Evolutionary conservation across 2,329 filamentous ascomycete genomes (phyloP), one percentile per base, ranked within the genome.

Genomic region (Aspergillus ochraceus): DNA sequence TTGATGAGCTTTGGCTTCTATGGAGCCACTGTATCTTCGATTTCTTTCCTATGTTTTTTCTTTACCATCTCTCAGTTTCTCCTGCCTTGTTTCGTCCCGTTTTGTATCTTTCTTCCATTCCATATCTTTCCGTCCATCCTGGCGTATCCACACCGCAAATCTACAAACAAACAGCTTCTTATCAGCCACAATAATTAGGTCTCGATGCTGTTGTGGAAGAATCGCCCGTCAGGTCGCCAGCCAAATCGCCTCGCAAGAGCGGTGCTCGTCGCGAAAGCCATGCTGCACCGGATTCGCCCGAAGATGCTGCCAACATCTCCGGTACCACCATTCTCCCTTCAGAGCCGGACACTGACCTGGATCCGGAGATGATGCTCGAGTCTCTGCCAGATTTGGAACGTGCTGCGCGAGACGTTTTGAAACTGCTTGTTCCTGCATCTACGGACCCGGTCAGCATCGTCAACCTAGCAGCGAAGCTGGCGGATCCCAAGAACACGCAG

Each of bases 351-450:
- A 57, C 62, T 5, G 68, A 71, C 5, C 58, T 77, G 6, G 74
- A 80, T 51, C 62, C 66, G 4, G 63, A 74, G 8, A 66, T 74
- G 46, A 73, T 80, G 66, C 63, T 76, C 4, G 76, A 80, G 52
- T 67, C 68, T 11, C 70, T 81, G 6, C 74, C 74, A 20, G 73
- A 76, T 26, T 68, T 81, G 4, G 72, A 76, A 22, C 59, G 68
- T 45, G 65, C 68, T 4, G 70, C 78, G 8, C 61, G 63, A 11
- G 63, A 66, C n/a, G 64, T 80, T 2, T 60, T 81, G 22, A 68
- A 76, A 12, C 68, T 77, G 4, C 68, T 80, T 9, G 67, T 74
- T 6, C 72, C 75, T 8, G 58, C 56, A 10, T 64, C 70, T 2
- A 60, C 64, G 1, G 65, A 72, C 39, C 64, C 67, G 0, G 65